These are phyloP conservation scores for Aureobasidium pullulans DNA, from an alignment of 2,329 filamentous ascomycete genomes.

Conservation along the genomic window DNA sequence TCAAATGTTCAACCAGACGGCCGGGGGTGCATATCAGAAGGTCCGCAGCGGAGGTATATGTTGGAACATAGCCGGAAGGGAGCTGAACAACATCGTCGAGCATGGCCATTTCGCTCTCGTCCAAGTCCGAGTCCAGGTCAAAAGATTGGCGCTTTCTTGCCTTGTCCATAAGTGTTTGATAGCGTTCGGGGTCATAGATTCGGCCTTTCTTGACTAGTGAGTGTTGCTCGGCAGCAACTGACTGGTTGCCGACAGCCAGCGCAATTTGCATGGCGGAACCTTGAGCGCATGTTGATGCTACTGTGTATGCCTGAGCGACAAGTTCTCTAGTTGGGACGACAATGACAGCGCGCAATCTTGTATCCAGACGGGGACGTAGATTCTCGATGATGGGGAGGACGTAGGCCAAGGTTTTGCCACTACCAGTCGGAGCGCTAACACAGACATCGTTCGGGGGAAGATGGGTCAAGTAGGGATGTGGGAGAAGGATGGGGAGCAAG, in stretches of 20 bases:
- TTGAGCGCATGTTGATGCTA: constrained; percentile 65
- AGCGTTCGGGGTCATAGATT: constrained; percentile 58
- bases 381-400: constrained; percentile 76
- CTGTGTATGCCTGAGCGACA: constrained; percentile 75
- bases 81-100: constrained; percentile 32
- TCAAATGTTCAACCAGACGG: constrained; percentile 82
- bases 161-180: constrained; percentile 40
- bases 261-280: constrained; percentile 71
- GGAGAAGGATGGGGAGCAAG: constrained; percentile 69
- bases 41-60: constrained; percentile 67
- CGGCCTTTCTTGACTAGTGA: constrained; percentile 51
- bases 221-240: constrained; percentile 59
- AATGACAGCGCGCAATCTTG: constrained; percentile 62
- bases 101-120: constrained; percentile 19
- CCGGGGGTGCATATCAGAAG: constrained; percentile 88
- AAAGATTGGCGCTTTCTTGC: constrained; percentile 24
- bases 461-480: constrained; percentile 45
- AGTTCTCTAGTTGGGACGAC: constrained; percentile 88
- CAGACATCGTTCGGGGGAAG: constrained; percentile 69
- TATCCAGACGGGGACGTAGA: constrained; percentile 34
- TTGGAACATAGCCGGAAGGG: constrained; percentile 56
- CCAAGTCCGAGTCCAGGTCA: constrained; percentile 29
- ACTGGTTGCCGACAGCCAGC: constrained; percentile 73
- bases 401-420: constrained; percentile 91
- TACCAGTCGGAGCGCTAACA: constrained; percentile 88